Evolutionary conservation across 2,329 filamentous ascomycete species (phyloP).

Genomic region (Didymella pinodella): DNA sequence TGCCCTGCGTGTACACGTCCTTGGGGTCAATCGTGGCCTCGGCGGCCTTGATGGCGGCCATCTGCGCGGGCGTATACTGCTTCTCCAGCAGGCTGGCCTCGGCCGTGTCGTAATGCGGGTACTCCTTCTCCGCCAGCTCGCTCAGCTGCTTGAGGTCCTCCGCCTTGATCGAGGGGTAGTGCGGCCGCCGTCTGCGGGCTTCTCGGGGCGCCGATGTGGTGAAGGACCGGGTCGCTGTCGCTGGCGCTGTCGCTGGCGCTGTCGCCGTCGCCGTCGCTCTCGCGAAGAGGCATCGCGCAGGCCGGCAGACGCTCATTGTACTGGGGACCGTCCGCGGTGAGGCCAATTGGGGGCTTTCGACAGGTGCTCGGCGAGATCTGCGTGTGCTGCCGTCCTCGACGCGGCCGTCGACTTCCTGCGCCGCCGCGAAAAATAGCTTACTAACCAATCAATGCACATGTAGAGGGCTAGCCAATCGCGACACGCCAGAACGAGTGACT

Average conservation of each 20-base stretch:
- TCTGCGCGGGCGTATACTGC: slow-evolving; percentile 81
- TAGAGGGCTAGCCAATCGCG: slow-evolving; percentile 38
- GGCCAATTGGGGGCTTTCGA: slow-evolving; percentile 11
- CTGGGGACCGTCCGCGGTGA: slow-evolving; percentile 14
- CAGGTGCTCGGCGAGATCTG: slow-evolving; percentile 9
- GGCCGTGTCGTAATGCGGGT: slow-evolving; percentile 69
- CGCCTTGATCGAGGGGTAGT: slow-evolving; percentile 56
- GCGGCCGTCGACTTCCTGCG: slow-evolving; percentile 7
- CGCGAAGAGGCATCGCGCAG: slow-evolving; percentile 54
- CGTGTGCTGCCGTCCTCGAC: slow-evolving; percentile 8
- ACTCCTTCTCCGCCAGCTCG: slow-evolving; percentile 47
- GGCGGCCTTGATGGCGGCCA: slow-evolving; percentile 80
- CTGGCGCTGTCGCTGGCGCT: slow-evolving; percentile 26
- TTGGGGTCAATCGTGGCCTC: slow-evolving; percentile 77
- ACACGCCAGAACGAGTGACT: slow-evolving; percentile 34
- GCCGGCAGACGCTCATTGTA: slow-evolving; percentile 55
- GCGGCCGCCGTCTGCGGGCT: slow-evolving; percentile 50
- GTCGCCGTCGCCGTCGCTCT: slow-evolving; percentile 18
- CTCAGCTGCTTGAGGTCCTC: slow-evolving; percentile 49
- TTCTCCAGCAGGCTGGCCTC: slow-evolving; percentile 59
- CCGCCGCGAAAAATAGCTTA: slow-evolving; percentile 31
- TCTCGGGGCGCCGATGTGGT: slow-evolving; percentile 47
- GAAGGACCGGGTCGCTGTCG: slow-evolving; percentile 53
- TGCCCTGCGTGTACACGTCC: slow-evolving; percentile 77
- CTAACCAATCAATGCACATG: slow-evolving; percentile 24